Percentiles rank a stretch among this genome's conserved stretches.
These are phyloP conservation scores for Eutrema heterophyllum DNA, from an alignment of 345 rosid species.

Conservation along the genomic window DNA sequence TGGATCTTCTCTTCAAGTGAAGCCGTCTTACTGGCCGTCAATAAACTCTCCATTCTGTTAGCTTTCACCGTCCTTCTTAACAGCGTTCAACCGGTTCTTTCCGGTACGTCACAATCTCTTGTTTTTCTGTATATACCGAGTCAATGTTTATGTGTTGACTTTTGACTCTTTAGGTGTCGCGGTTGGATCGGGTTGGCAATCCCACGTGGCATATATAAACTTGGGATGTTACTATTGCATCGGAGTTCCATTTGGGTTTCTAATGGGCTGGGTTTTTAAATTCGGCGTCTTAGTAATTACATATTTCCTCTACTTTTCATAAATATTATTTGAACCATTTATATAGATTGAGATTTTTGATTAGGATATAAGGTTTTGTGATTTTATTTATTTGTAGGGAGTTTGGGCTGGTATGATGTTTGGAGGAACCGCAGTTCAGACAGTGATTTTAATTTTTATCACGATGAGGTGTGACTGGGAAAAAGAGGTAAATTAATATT, in stretches of 20 bases:
- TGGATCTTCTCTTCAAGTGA: conserved; percentile 61
- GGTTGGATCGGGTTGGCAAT: conserved; percentile 97
- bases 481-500: conserved; percentile 44
- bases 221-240: conserved; percentile 79
- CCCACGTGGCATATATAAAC: conserved; percentile 81
- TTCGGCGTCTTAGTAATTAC: conserved; percentile 66
- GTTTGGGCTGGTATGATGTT: conserved; percentile 90
- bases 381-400: conserved; percentile 37
- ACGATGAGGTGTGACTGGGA: conserved; percentile 70
- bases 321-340: neutral
- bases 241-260: conserved; percentile 75
- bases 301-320: neutral
- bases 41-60: conserved; percentile 50
- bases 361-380: neutral
- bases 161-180: conserved; percentile 60
- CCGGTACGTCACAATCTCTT: conserved; percentile 39
- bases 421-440: conserved; percentile 76
- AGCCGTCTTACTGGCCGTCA: conserved; percentile 59
- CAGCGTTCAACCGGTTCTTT: conserved; percentile 81
- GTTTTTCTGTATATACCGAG: neutral
- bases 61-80: conserved; percentile 84
- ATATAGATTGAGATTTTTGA: neutral
- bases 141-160: neutral
- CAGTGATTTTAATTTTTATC: conserved; percentile 46
- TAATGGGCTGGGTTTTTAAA: conserved; percentile 88